Evolutionary conservation across 768 basidiomycete species (phyloP).

Genomic region (Psilocybe cyanescens): DNA sequence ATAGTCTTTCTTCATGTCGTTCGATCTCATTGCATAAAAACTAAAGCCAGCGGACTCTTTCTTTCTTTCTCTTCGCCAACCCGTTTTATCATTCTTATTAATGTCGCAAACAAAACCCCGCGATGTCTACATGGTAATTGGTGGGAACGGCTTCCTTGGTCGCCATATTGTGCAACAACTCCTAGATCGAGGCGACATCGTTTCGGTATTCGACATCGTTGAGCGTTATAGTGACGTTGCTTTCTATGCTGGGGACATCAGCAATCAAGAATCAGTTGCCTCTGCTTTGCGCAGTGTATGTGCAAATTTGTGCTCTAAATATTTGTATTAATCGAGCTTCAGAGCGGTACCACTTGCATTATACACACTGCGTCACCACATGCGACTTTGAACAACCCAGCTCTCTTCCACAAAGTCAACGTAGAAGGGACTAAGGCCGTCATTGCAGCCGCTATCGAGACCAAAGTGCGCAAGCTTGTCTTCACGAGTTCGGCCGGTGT

Average conservation of each 20-base stretch:
- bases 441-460: conserved; percentile 77
- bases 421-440: conserved; percentile 89
- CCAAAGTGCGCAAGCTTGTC: conserved; percentile 83
- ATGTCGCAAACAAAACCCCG: conserved; percentile 36
- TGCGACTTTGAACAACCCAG: conserved; percentile 62
- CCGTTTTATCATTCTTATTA: background rate
- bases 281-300: conserved; percentile 75
- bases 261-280: conserved; percentile 71
- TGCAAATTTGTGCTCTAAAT: conserved; percentile 9
- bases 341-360: conserved; percentile 87
- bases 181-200: conserved; percentile 74
- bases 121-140: conserved; percentile 90
- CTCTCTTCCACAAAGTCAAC: conserved; percentile 90
- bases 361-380: conserved; percentile 94
- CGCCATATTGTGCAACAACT: conserved; percentile 90
- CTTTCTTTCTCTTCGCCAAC: background rate
- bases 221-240: conserved; percentile 87
- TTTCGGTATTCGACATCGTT: conserved; percentile 90
- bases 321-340: conserved; percentile 6
- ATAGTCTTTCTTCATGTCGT: conserved; percentile 27
- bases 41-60: background rate
- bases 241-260: conserved; percentile 91
- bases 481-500: conserved; percentile 95
- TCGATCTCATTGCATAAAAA: conserved; percentile 16
- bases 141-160: conserved; percentile 92